Evolutionary conservation across 345 rosid genomes (phyloP).

Genomic region (Eucalyptus guilfoylei): DNA sequence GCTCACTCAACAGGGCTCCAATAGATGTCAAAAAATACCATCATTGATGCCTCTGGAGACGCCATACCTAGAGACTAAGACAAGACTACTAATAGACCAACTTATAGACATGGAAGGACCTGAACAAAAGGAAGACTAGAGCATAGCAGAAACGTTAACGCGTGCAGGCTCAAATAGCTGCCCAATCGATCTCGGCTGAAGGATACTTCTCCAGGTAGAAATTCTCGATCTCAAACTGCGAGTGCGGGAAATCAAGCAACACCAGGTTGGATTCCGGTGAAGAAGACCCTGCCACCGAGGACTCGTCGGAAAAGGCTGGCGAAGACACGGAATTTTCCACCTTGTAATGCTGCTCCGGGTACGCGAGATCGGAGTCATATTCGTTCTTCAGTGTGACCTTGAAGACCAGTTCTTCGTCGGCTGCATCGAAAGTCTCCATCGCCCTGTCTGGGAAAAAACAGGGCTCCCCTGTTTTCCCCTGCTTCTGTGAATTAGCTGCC

Average conservation of each 20-base stretch:
- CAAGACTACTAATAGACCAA: background rate
- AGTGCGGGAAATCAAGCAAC: constrained; percentile 36
- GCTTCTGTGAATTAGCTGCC: constrained; percentile 20
- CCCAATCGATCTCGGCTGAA: constrained; percentile 90
- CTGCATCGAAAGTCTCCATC: background rate
- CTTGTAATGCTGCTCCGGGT: constrained; percentile 5
- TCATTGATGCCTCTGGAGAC: background rate
- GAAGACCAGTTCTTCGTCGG: background rate
- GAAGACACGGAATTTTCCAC: constrained; percentile 14
- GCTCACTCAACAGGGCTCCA: background rate
- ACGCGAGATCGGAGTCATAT: background rate
- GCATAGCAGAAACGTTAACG: background rate
- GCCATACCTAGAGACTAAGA: background rate
- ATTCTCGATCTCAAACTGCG: constrained; percentile 19
- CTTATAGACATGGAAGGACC: background rate
- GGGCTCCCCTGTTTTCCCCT: constrained; percentile 29
- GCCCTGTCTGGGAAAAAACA: background rate
- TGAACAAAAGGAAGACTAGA: background rate
- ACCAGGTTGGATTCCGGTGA: constrained; percentile 59
- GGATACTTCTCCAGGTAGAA: constrained; percentile 60
- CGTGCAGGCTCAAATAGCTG: constrained; percentile 18
- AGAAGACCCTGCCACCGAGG: constrained; percentile 37
- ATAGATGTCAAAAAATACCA: background rate
- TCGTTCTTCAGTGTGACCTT: background rate
- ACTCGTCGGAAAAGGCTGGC: constrained; percentile 32